Base-by-base conservation (phyloP, 495 filamentous ascomycete species). In the Beverwykella pulmonaria region DNA sequence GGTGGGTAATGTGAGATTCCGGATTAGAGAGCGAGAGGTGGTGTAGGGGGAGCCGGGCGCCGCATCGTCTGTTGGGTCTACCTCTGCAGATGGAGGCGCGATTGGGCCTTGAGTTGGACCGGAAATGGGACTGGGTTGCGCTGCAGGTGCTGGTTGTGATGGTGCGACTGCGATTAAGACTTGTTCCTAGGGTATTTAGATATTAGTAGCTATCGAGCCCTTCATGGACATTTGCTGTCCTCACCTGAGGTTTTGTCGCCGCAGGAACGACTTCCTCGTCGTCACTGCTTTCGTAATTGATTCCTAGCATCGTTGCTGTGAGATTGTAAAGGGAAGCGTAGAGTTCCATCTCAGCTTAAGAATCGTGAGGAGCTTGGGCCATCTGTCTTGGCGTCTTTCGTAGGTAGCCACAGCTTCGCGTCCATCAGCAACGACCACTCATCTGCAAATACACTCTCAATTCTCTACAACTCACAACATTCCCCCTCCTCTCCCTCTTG, bases 1-100 rank as follows among this genome's bases (percentile, higher is more conserved):
- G 1, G 91, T 81, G n/a, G 94, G 93, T 14, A 97, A 83, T 6
- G 94, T 97, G 27, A 97, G 82, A 68, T 91, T 85, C 66, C 87
- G 92, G 19, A 96, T 78, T 2, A 89, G 76, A 19, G 83, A 77
- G 59, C 90, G 88, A 22, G 82, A 83, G 26, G 83, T 71, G 12
- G 89, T 83, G 74, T 93, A 91, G 0, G 90, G 90, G 0, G 90
- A 94, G 53, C 80, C 76, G 9, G 85, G 86, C 12, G 73, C 54
- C 14, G 61, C 53, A 54, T 72, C 59, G 46, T 76, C 70, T 48
- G 68, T 49, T 23, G 67, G 27, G 46, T 34, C 53, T 20, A 73
- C 73, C 9, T 53, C 59, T 39, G 57, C 60, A 27, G 63, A 44
- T 49, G 75, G 63, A 41, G 75, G 71, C 41, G 83, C 82, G 23